Conservation (phyloP, 768 basidiomycete species). For the Tremella yokohamensis region DNA sequence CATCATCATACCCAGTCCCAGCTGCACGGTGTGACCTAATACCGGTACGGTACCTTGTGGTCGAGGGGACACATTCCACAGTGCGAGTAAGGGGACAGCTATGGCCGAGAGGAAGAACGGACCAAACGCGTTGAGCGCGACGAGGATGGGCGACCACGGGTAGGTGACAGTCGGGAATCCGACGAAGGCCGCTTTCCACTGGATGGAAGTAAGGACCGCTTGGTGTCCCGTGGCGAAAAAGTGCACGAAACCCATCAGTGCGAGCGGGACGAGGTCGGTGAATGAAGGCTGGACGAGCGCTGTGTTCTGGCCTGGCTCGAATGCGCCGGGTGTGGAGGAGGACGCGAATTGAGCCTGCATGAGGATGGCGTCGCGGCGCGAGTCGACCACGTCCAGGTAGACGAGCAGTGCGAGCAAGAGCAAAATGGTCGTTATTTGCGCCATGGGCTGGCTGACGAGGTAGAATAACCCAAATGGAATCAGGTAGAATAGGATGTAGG, state of each 20-base stretch:
- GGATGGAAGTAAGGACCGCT: conserved; percentile 77
- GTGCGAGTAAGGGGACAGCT: conserved; percentile 65
- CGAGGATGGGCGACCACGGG: conserved; percentile 69
- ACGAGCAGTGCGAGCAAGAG: conserved; percentile 66
- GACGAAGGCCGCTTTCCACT: conserved; percentile 93
- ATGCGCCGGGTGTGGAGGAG: conserved; percentile 55
- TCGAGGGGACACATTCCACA: conserved; percentile 79
- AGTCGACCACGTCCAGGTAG: conserved; percentile 76
- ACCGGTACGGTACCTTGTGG: conserved; percentile 40
- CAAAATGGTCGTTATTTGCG: conserved; percentile 71
- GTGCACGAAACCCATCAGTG: conserved; percentile 67
- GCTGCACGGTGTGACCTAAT: conserved; percentile 49
- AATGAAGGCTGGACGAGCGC: conserved; percentile 55
- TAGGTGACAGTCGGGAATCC: conserved; percentile 67
- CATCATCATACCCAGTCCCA: conserved; percentile 61
- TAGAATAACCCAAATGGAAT: conserved; percentile 62
- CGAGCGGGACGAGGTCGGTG: conserved; percentile 67
- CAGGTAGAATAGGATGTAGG: conserved; percentile 78
- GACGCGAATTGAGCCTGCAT: conserved; percentile 40
- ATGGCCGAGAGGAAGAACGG: conserved; percentile 65
- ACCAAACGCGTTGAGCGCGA: conserved; percentile 73
- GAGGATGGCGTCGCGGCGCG: conserved; percentile 64
- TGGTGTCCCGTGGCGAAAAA: conserved; percentile 94
- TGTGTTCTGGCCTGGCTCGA: conserved; percentile 56
- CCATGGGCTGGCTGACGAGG: conserved; percentile 70